These are phyloP conservation scores for Stipa capillata DNA, from an alignment of 176 grass and related monocot genomes.

Conservation along the genomic window DNA sequence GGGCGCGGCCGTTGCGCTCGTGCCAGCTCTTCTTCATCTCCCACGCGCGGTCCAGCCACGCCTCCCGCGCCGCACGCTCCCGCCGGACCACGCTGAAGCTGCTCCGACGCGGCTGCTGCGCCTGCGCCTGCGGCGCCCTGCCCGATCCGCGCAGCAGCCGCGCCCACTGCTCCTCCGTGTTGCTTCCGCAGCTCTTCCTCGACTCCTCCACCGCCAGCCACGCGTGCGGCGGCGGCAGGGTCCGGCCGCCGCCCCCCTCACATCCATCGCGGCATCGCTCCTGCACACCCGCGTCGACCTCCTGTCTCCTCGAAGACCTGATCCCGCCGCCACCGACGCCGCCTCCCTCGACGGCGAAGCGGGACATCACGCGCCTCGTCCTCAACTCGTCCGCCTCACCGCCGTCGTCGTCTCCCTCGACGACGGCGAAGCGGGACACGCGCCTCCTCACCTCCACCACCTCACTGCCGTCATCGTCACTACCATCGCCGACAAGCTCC, in stretches of 20 bases:
- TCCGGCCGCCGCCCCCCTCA: background rate
- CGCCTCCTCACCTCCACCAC: conserved; percentile 7
- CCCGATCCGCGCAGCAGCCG: background rate
- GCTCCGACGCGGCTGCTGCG: conserved; percentile 11
- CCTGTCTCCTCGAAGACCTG: background rate
- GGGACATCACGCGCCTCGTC: conserved; percentile 19
- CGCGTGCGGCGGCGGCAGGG: conserved; percentile 36
- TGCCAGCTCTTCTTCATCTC: conserved; percentile 48
- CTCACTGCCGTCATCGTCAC: background rate
- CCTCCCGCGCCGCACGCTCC: conserved; percentile 43
- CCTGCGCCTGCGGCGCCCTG: background rate
- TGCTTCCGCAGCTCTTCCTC: background rate
- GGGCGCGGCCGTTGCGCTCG: conserved; percentile 32
- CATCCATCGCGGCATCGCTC: background rate
- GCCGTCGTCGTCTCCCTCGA: conserved; percentile 16
- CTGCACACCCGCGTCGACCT: background rate
- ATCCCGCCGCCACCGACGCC: background rate
- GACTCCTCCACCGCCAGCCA: conserved; percentile 30
- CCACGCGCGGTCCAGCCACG: conserved; percentile 59
- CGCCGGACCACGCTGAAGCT: conserved; percentile 36
- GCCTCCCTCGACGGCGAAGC: conserved; percentile 26
- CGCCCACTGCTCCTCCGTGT: conserved; percentile 29
- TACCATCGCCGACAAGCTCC: background rate
- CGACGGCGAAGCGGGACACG: conserved; percentile 36
- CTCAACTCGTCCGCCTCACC: background rate